phyloP scores from a whole-genome alignment of 495 filamentous ascomycete genomes.

The Penicillium silybi region DNA sequence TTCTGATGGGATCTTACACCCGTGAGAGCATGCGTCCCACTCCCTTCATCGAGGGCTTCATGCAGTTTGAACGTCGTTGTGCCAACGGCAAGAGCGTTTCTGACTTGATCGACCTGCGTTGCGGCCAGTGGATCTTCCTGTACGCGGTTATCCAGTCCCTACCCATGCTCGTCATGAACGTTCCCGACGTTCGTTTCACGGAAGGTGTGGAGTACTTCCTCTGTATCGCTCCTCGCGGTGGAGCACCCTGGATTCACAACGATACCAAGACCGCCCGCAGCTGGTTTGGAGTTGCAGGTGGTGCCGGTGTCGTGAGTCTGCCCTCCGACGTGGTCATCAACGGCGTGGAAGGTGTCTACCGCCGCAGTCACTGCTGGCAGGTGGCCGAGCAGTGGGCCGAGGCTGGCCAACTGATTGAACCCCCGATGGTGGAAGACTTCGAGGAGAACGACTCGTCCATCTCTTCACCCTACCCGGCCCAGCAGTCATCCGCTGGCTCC shows the following conservation, averaged over 20 bases:
- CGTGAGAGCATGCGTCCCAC: slow-evolving; percentile 59
- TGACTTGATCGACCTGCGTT: slow-evolving; percentile 72
- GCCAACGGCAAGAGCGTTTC: slow-evolving; percentile 66
- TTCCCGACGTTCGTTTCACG: slow-evolving; percentile 68
- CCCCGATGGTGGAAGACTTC: slow-evolving; percentile 38
- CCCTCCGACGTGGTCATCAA: slow-evolving; percentile 83
- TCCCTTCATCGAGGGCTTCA: slow-evolving; percentile 73
- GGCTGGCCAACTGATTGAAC: slow-evolving; percentile 34
- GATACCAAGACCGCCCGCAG: slow-evolving; percentile 59
- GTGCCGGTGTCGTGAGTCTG: slow-evolving; percentile 67
- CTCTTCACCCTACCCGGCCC: slow-evolving; percentile 41
- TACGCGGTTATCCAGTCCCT: slow-evolving; percentile 88
- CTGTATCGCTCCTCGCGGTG: slow-evolving; percentile 81
- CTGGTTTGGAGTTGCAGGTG: slow-evolving; percentile 77
- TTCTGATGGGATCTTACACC: slow-evolving; percentile 75
- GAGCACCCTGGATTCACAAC: slow-evolving; percentile 81
- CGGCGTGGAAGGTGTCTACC: slow-evolving; percentile 84
- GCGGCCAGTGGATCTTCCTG: slow-evolving; percentile 91
- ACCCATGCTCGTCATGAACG: slow-evolving; percentile 86
- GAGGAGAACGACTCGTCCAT: slow-evolving; percentile 42
- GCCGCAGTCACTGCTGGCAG: slow-evolving; percentile 88
- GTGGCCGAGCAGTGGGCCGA: slow-evolving; percentile 71
- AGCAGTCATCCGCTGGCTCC: slow-evolving; percentile 41
- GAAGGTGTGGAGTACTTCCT: slow-evolving; percentile 94
- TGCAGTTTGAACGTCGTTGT: slow-evolving; percentile 74